A percentile compares a stretch with the other conserved stretches of the same genome.
These are phyloP conservation scores for Podospora australis DNA, from an alignment of 495 filamentous ascomycete genomes.

Conservation along the genomic window DNA sequence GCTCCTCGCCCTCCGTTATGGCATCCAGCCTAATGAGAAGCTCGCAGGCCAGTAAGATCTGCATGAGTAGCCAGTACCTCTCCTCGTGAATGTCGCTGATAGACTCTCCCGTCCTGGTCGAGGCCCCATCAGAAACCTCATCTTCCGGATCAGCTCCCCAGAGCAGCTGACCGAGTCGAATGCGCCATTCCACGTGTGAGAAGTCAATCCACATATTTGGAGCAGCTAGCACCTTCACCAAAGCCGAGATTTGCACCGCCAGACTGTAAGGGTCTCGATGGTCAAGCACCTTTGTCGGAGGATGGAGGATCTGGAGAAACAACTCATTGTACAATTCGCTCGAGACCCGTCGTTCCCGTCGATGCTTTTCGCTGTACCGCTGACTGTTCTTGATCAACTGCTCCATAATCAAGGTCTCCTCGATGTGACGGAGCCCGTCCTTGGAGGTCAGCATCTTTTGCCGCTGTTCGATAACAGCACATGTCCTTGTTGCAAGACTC, in stretches of 20 bases:
- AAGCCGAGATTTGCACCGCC: slow-evolving; percentile 50
- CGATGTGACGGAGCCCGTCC: slow-evolving; percentile 44
- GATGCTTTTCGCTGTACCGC: slow-evolving; percentile 37
- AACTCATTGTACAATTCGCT: slow-evolving; percentile 54
- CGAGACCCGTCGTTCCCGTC: slow-evolving; percentile 31
- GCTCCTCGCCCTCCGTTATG: slow-evolving; percentile 54
- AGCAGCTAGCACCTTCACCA: slow-evolving; percentile 49
- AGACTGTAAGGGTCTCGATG: slow-evolving; percentile 53
- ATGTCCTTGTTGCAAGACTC: slow-evolving; percentile 34
- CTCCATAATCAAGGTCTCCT: slow-evolving; percentile 46
- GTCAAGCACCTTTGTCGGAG: slow-evolving; percentile 51
- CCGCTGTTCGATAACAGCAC: slow-evolving; percentile 40
- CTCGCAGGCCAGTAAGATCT: slow-evolving; percentile 72
- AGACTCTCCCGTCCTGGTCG: slow-evolving; percentile 32
- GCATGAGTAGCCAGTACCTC: slow-evolving; percentile 72
- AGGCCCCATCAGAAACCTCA: slow-evolving; percentile 42
- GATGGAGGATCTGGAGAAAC: slow-evolving; percentile 52
- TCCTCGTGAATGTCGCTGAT: slow-evolving; percentile 42
- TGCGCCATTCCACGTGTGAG: slow-evolving; percentile 70
- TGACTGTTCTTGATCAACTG: slow-evolving; percentile 43
- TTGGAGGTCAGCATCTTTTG: slow-evolving; percentile 43
- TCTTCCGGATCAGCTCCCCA: slow-evolving; percentile 59
- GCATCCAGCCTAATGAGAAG: slow-evolving; percentile 69
- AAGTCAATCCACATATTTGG: slow-evolving; percentile 71
- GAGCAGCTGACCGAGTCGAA: slow-evolving; percentile 71